Conservation (phyloP, 805 yeast species). For the Schizosaccharomyces octosporus region DNA sequence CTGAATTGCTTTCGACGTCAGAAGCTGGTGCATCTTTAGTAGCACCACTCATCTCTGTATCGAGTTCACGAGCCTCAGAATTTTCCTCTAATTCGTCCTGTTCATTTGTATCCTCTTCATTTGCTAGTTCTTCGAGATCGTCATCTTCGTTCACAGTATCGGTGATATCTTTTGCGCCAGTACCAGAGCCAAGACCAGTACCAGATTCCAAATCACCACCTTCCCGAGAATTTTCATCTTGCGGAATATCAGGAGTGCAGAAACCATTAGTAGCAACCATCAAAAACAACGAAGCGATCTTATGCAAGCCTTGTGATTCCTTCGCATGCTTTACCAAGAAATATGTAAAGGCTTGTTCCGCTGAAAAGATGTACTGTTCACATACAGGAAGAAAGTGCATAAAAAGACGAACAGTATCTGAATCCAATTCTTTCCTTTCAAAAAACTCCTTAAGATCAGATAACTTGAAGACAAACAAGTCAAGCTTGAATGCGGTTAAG, state of each 20-base stretch:
- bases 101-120: constrained; percentile 40
- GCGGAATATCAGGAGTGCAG: neutral
- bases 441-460: neutral
- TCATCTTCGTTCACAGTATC: constrained; percentile 81
- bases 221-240: neutral
- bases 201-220: constrained; percentile 32
- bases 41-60: constrained; percentile 50
- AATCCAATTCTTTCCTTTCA: neutral
- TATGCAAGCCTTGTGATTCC: neutral
- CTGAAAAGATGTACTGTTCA: neutral
- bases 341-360: neutral
- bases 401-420: neutral
- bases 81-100: constrained; percentile 71
- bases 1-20: constrained; percentile 39
- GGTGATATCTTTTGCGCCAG: constrained; percentile 57
- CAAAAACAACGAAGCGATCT: neutral
- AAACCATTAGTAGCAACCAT: neutral
- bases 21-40: constrained; percentile 21
- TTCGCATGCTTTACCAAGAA: neutral
- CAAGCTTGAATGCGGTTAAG: too few species aligned
- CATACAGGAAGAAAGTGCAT: neutral
- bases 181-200: constrained; percentile 81
- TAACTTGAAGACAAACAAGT: too few species aligned
- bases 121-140: constrained; percentile 49
- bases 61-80: constrained; percentile 67